Evolutionary conservation across 2,329 filamentous ascomycete genomes (phyloP).

Genomic region (Trichophyton rubrum): DNA sequence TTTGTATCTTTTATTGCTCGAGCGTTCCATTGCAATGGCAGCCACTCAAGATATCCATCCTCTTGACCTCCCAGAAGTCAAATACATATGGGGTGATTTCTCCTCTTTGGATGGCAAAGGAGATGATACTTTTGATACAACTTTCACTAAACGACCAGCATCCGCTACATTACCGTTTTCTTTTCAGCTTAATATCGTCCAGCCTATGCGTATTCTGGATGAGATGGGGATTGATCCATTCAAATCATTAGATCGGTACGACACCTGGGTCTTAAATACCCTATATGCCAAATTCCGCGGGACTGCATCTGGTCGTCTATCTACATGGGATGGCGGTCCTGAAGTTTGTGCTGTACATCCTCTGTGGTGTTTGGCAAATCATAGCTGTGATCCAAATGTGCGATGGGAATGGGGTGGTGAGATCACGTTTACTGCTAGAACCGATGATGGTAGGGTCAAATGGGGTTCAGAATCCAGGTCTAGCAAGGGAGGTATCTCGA

Average conservation of each 20-base stretch:
- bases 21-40: slow-evolving; percentile 49
- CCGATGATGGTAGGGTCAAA: slow-evolving; percentile 24
- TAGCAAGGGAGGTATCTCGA: slow-evolving; percentile 49
- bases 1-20: slow-evolving; percentile 48
- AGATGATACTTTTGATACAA: slow-evolving; percentile 6
- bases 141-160: slow-evolving; percentile 5
- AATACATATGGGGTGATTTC: slow-evolving; percentile 56
- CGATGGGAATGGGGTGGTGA: slow-evolving; percentile 72
- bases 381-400: slow-evolving; percentile 91
- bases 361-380: slow-evolving; percentile 92
- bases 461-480: slow-evolving; percentile 36
- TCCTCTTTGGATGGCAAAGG: slow-evolving; percentile 21
- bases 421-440: slow-evolving; percentile 28
- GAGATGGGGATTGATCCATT: slow-evolving; percentile 53
- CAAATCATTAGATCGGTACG: slow-evolving; percentile 29
- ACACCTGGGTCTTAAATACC: slow-evolving; percentile 64
- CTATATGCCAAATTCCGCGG: slow-evolving; percentile 87
- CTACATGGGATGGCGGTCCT: slow-evolving; percentile 62
- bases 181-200: slow-evolving; percentile 47
- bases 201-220: slow-evolving; percentile 49
- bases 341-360: slow-evolving; percentile 91
- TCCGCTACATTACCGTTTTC: slow-evolving; percentile 45
- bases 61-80: slow-evolving; percentile 47
- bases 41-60: slow-evolving; percentile 47
- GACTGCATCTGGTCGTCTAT: slow-evolving; percentile 77